Base-by-base conservation (phyloP, 306 rosid species). In the Prunus dulcis region DNA sequence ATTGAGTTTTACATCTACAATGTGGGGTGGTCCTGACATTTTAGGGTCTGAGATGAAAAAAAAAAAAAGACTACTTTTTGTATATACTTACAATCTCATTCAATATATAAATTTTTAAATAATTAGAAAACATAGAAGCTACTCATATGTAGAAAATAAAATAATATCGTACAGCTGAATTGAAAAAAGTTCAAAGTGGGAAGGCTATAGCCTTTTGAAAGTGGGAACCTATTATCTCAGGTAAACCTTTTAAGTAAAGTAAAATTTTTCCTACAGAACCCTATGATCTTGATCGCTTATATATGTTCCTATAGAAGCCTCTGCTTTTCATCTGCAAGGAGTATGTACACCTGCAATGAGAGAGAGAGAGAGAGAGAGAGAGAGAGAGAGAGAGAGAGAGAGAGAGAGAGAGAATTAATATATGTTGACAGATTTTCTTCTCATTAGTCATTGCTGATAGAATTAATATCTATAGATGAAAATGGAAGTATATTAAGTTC, bases 251-350 rank as follows among this genome's bases (percentile, higher is more conserved):
- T 38, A 38, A 38, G 43, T 1, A 7, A 71, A 20, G 34, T 28
- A 3, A 28, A 9, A 28, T 0, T 19, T 65, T 65, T 38, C 30
- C 28, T 13, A 1, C 19, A 45, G n/a, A 12, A 43, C n/a, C 20
- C n/a, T 45, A 67, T 12, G 45, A 22, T 70, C 63, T 52, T 51
- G 12, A 50, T 28, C 17, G 27, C 32, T 30, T 62, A 6, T 22
- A 6, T 30, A 56, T 53, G 65, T 18, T 78, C 68, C 82, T 22
- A 23, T 8, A 18, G 38, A 71, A 71, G 19, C 57, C 34, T 71
- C 71, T 72, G 22, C 60, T 18, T 12, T 66, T 41, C 28, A 23
- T 72, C 55, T 43, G 23, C 30, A 30, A 52, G 27, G 23, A 13
- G 9, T 50, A 51, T 20, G 38, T 15, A 9, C 43, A 72, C 55